Base-by-base conservation (phyloP, 352 stramenopile species). In the Pythium angustatum region DNA sequence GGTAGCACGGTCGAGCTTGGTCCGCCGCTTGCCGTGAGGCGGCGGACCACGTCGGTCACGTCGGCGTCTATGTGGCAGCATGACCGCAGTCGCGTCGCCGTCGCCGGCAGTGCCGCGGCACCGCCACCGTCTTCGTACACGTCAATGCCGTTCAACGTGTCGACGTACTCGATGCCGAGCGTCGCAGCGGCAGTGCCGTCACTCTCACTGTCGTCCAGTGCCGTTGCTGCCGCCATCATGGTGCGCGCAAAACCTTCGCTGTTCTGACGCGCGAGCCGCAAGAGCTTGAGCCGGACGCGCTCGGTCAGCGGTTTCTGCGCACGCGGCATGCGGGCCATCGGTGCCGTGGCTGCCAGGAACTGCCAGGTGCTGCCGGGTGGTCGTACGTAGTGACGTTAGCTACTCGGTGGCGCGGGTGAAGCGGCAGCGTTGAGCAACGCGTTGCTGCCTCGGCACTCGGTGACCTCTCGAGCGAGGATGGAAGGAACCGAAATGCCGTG, bases 221-320 rank as follows among this genome's bases (percentile, higher is more conserved):
- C 62, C 26, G 26, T 2, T 8, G 55, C 47, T 8, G 47, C 19
- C 1, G 52, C 33, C 36, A 66, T 60, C 41, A 58, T 43, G 15
- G 41, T 22, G n/a, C 64, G 64, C 50, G 64, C 64, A 30, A 71
- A 71, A 27, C 28, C 43, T 36, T 71, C 64, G 64, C 64, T 71
- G 31, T 49, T 61, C 19, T 21, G 22, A 19, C 54, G 54, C 19
- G 63, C 63, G 34, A 69, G 53, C 8, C 38, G 45, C 30, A 59
- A 48, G 22, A 69, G 63, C 49, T 57, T 59, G 17, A 17, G 3
- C 12, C 48, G 53, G 6, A 52, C 33, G 47, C 38, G 48, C n/a
- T 61, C 45, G 28, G 45, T 51, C 14, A 68, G 50, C 36, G 59
- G 51, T 22, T 50, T 50, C 12, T 41, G 21, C 28, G 47, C 12